Conservation (phyloP, 805 yeast species). For the Lachancea waltii region DNA sequence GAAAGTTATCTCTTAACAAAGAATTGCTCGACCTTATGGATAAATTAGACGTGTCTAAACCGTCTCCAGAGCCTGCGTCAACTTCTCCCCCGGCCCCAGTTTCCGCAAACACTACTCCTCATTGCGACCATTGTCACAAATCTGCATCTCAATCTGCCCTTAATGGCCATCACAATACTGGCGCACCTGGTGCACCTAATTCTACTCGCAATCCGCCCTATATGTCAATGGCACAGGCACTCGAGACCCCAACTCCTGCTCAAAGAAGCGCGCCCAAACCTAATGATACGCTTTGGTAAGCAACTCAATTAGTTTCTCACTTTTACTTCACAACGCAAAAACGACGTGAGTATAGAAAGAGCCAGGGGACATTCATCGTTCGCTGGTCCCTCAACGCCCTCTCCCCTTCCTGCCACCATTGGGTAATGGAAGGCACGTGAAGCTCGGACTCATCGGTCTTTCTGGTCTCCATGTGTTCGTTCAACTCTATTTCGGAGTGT, state of each 20-base stretch:
- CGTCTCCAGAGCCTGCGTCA: slow-evolving; percentile 4
- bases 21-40: slow-evolving; percentile 26
- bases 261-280: slow-evolving; percentile 1
- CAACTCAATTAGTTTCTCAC: too few species aligned
- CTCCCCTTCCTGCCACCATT: too few species aligned
- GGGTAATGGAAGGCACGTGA: too few species aligned
- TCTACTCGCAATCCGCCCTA: slow-evolving; percentile 9
- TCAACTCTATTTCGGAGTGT: too few species aligned
- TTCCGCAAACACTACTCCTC: slow-evolving; percentile 1
- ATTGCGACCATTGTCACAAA: slow-evolving; percentile 8
- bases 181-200: slow-evolving; percentile 1
- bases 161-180: not conserved
- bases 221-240: slow-evolving; percentile 15
- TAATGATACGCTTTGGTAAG: slow-evolving; percentile 7
- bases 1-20: slow-evolving; percentile 31
- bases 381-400: too few species aligned
- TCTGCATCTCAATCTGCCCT: not conserved
- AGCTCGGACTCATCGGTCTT: too few species aligned
- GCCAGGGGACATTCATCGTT: too few species aligned
- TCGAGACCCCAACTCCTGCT: slow-evolving; percentile 19
- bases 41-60: slow-evolving; percentile 16
- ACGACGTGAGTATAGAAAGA: too few species aligned
- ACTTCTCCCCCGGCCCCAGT: not conserved
- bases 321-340: too few species aligned
- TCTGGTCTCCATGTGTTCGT: too few species aligned